Percentiles rank a stretch among this genome's conserved stretches.
Conservation (phyloP, 2,329 filamentous ascomycete species). For the Alternaria viburni region DNA sequence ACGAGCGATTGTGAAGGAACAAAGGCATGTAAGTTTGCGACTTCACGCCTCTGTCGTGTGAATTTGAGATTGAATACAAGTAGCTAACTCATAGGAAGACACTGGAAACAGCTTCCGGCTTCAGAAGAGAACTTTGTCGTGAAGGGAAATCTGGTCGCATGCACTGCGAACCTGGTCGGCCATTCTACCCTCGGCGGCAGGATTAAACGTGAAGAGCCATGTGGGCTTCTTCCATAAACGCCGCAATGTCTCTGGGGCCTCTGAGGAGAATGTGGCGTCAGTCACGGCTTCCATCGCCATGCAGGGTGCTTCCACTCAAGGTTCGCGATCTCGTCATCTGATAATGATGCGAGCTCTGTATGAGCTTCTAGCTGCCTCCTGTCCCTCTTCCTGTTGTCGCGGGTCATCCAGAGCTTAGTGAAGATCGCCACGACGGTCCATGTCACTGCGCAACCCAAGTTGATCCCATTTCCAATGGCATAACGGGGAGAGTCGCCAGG, state of each 20-base stretch:
- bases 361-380: constrained; percentile 55
- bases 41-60: neutral
- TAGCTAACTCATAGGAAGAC: neutral
- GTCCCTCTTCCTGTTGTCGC: constrained; percentile 66
- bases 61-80: neutral
- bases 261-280: neutral
- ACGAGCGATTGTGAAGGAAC: neutral
- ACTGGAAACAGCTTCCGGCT: neutral
- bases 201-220: neutral
- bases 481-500: constrained; percentile 67
- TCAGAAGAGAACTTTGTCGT: neutral
- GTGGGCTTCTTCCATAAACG: neutral
- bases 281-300: constrained; percentile 62
- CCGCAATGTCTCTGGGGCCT: neutral
- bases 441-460: neutral
- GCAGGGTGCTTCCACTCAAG: constrained; percentile 69
- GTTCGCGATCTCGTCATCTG: constrained; percentile 61
- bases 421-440: constrained; percentile 16
- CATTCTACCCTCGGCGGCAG: neutral
- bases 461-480: constrained; percentile 67
- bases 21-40: neutral
- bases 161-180: neutral
- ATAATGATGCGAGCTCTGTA: constrained; percentile 59
- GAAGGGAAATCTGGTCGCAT: neutral
- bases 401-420: constrained; percentile 63